A percentile compares a stretch with the other conserved stretches of the same genome.
phyloP scores from a whole-genome alignment of 2,329 filamentous ascomycete species.

The Colletotrichum tanaceti region DNA sequence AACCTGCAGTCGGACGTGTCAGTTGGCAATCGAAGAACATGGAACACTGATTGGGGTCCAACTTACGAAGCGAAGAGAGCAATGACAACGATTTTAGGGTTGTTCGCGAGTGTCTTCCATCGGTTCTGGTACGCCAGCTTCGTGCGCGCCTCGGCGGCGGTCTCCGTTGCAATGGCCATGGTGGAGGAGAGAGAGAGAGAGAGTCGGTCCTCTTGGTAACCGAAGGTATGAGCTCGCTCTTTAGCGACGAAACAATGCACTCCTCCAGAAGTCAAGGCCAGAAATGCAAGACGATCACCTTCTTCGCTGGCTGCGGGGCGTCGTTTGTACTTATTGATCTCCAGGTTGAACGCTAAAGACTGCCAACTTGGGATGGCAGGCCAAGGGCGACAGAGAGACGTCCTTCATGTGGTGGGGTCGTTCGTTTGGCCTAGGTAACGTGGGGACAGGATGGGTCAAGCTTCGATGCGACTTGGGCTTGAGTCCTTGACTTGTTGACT shows the following conservation, averaged over 20 bases:
- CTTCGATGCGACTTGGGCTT: slow-evolving; percentile 30
- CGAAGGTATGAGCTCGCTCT: not conserved
- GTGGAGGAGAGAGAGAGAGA: not conserved
- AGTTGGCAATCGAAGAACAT: not conserved
- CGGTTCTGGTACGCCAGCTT: slow-evolving; percentile 35
- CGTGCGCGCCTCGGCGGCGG: slow-evolving; percentile 36
- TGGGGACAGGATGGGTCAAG: slow-evolving; percentile 31
- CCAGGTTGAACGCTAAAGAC: slow-evolving; percentile 32
- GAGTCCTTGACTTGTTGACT: slow-evolving; percentile 1
- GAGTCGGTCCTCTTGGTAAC: not conserved
- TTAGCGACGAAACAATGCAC: not conserved
- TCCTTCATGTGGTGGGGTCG: slow-evolving; percentile 19
- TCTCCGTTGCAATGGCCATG: slow-evolving; percentile 28
- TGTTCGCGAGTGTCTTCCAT: slow-evolving; percentile 49
- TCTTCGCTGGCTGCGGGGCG: not conserved
- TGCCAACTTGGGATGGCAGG: slow-evolving; percentile 19
- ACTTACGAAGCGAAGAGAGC: slow-evolving; percentile 55
- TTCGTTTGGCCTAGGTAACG: slow-evolving; percentile 26
- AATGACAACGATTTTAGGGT: slow-evolving; percentile 54
- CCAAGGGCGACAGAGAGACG: slow-evolving; percentile 21
- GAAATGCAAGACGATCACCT: not conserved
- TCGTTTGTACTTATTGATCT: slow-evolving; percentile 30
- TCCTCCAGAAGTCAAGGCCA: not conserved
- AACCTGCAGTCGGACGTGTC: slow-evolving; percentile 49
- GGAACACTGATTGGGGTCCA: not conserved